A percentile compares a stretch with the other conserved stretches of the same genome.
phyloP scores from a whole-genome alignment of 129 eudicot species.

The Apium graveolens region DNA sequence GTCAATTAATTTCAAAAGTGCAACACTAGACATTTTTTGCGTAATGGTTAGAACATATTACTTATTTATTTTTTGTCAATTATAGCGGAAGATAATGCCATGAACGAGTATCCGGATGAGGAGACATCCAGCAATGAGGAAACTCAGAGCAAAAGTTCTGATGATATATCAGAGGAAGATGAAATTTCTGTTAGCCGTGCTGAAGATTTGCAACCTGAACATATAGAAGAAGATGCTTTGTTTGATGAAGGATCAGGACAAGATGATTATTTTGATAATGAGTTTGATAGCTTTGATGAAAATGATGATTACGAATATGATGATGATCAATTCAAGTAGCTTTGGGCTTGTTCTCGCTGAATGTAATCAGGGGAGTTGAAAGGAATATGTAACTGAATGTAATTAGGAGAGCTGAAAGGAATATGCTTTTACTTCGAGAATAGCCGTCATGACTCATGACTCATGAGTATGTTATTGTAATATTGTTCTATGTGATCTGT shows the following conservation, averaged over 20 bases:
- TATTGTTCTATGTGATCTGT: not conserved
- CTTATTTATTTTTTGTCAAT: conserved; percentile 9
- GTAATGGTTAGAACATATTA: not conserved
- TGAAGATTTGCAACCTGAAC: not conserved
- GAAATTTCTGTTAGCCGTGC: conserved; percentile 22
- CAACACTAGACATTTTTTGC: not conserved
- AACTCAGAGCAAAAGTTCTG: conserved; percentile 28
- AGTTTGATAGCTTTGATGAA: conserved; percentile 7
- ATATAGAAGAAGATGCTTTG: not conserved
- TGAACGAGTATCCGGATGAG: conserved; percentile 87
- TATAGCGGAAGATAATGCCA: conserved; percentile 76
- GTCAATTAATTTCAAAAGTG: not conserved
- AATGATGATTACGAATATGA: not conserved
- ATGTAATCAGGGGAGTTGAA: not conserved
- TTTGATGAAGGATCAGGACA: conserved; percentile 16
- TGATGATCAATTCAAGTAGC: conserved; percentile 6
- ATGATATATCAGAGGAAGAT: conserved; percentile 37
- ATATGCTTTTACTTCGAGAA: not conserved
- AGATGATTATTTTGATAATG: conserved; percentile 18
- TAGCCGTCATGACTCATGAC: no score
- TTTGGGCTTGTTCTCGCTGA: not conserved
- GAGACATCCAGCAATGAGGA: conserved; percentile 41
- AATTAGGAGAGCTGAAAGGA: not conserved
- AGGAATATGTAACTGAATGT: not conserved
- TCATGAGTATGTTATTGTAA: not conserved